Percentiles rank a stretch among this genome's conserved stretches.
These are phyloP conservation scores for Halenospora varia DNA, from an alignment of 495 filamentous ascomycete genomes.

Conservation along the genomic window DNA sequence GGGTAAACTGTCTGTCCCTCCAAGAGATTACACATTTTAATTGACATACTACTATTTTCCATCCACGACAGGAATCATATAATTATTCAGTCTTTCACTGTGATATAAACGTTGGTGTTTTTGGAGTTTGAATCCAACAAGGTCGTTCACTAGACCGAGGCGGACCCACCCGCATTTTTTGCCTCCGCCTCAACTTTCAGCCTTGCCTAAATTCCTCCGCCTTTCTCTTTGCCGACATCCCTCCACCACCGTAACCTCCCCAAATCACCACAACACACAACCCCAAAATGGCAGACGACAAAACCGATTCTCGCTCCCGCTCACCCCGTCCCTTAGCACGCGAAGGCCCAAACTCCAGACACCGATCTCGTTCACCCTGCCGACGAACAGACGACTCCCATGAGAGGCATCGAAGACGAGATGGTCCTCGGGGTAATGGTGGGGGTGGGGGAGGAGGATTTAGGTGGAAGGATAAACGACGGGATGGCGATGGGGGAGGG, in stretches of 20 bases:
- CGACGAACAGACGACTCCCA: constrained; percentile 8
- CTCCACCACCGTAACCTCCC: background rate
- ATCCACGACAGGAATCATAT: too few relatives aligned
- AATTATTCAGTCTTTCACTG: too few relatives aligned
- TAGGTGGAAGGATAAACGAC: constrained; percentile 63
- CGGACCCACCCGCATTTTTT: background rate
- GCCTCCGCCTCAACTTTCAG: background rate
- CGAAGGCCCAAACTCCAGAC: constrained; percentile 9
- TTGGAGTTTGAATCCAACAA: too few relatives aligned
- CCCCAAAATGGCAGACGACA: constrained; percentile 19
- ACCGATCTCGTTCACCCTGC: constrained; percentile 16
- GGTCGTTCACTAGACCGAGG: too few relatives aligned
- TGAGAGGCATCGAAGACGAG: constrained; percentile 24
- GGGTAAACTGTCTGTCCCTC: too few relatives aligned
- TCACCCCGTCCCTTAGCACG: constrained; percentile 23
- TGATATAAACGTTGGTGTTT: too few relatives aligned
- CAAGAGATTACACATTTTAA: too few relatives aligned
- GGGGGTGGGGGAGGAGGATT: constrained; percentile 44
- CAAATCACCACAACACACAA: background rate
- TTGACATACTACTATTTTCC: too few relatives aligned
- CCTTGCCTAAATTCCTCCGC: background rate
- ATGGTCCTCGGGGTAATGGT: constrained; percentile 33
- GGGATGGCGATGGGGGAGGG: constrained; percentile 39
- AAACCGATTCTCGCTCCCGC: constrained; percentile 20
- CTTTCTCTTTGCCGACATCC: background rate